phyloP scores from a whole-genome alignment of 1,284 basidiomycete genomes.

The Schizophyllum commune region DNA sequence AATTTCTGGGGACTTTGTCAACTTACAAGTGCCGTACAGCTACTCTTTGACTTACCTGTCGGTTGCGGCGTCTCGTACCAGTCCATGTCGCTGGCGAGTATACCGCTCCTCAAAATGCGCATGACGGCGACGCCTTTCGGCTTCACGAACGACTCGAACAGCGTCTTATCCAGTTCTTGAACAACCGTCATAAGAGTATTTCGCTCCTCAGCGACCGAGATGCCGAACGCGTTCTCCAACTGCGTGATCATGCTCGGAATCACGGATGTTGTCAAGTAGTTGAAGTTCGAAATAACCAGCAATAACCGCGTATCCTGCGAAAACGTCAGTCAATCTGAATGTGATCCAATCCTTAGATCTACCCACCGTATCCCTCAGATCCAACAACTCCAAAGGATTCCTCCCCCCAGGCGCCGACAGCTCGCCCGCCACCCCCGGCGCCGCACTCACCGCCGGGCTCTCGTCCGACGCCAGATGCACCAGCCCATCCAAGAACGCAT shows the following conservation, averaged over 20 bases:
- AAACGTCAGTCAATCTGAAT: constrained; percentile 9
- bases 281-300: constrained; percentile 86
- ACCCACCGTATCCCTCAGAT: constrained; percentile 57
- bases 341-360: constrained; percentile 1
- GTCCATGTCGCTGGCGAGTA: constrained; percentile 75
- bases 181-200: constrained; percentile 77
- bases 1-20: constrained; percentile 57
- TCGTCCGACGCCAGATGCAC: constrained; percentile 77
- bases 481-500: constrained; percentile 87
- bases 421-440: constrained; percentile 22
- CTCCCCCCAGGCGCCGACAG: constrained; percentile 21
- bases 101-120: constrained; percentile 68
- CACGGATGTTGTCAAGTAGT: constrained; percentile 60
- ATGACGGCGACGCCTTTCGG: constrained; percentile 68
- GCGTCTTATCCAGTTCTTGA: constrained; percentile 75
- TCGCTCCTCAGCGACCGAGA: constrained; percentile 72
- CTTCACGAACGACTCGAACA: constrained; percentile 84
- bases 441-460: constrained; percentile 38
- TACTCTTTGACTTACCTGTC: constrained; percentile 46
- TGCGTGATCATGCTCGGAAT: constrained; percentile 80
- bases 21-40: background rate
- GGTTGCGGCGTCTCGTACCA: constrained; percentile 91
- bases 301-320: constrained; percentile 80
- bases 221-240: constrained; percentile 72
- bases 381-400: constrained; percentile 47